phyloP scores from a whole-genome alignment of 1,284 basidiomycete genomes.

The Golubevia pallescens region DNA sequence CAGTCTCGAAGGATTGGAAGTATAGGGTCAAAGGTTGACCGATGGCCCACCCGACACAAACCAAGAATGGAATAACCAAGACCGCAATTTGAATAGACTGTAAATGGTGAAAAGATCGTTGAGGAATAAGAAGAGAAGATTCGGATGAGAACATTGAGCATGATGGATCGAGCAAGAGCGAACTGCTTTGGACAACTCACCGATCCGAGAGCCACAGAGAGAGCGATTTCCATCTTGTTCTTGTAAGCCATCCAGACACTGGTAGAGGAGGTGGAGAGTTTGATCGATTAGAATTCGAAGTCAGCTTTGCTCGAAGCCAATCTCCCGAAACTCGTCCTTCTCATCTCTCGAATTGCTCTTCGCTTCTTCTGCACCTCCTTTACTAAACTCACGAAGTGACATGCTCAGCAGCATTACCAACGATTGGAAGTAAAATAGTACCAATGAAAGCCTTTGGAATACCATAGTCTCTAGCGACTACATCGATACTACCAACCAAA shows the following conservation, averaged over 20 bases:
- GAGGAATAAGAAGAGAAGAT: not conserved
- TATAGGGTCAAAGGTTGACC: constrained; percentile 55
- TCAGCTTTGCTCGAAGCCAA: not conserved
- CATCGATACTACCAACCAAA: constrained; percentile 60
- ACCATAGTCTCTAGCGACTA: constrained; percentile 52
- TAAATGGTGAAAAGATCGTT: not conserved
- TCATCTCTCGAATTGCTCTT: not conserved
- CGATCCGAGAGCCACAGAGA: constrained; percentile 54
- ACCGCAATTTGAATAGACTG: constrained; percentile 16
- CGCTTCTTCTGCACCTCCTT: not conserved
- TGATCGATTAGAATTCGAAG: not conserved
- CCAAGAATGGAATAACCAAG: constrained; percentile 61
- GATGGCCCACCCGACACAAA: constrained; percentile 63
- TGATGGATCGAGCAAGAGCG: too few species aligned
- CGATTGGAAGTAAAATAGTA: constrained; percentile 56
- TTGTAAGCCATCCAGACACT: constrained; percentile 47
- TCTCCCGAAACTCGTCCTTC: not conserved
- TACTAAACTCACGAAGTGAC: constrained; percentile 29
- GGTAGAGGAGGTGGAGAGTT: not conserved
- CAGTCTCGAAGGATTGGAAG: constrained; percentile 47
- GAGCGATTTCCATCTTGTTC: constrained; percentile 61
- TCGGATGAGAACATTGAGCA: not conserved
- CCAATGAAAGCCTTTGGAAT: constrained; percentile 63
- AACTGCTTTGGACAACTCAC: constrained; percentile 38
- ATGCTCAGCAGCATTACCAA: constrained; percentile 63